These are phyloP conservation scores for Geotrichum cucujoidarum DNA, from an alignment of 1,139 yeast species.

Conservation along the genomic window DNA sequence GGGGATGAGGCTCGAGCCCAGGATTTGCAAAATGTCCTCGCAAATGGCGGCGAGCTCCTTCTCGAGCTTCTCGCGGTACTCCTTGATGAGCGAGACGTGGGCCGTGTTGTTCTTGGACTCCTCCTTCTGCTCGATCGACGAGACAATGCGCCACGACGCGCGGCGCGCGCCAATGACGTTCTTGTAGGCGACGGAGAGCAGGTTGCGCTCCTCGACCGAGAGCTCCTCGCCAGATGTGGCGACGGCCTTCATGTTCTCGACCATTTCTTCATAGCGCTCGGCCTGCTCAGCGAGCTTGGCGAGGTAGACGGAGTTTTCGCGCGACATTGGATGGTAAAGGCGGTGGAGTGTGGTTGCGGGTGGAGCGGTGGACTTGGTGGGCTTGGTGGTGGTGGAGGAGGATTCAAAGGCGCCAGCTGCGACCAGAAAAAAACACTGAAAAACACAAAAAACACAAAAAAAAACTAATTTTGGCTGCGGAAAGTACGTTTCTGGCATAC, in stretches of 20 bases:
- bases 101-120: slow-evolving; percentile 86
- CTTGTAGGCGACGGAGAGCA: slow-evolving; percentile 95
- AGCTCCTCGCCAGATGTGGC: slow-evolving; percentile 94
- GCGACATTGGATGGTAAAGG: slow-evolving; percentile 37
- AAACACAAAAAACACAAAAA: too few relatives aligned
- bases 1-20: slow-evolving; percentile 85
- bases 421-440: too few relatives aligned
- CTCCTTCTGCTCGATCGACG: slow-evolving; percentile 97
- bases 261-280: slow-evolving; percentile 99
- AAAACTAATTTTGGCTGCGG: too few relatives aligned
- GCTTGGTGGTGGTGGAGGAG: too few relatives aligned
- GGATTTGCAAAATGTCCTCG: slow-evolving; percentile 84
- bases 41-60: slow-evolving; percentile 90
- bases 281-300: slow-evolving; percentile 99
- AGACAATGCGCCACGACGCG: slow-evolving; percentile 99
- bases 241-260: slow-evolving; percentile 95
- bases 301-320: slow-evolving; percentile 97
- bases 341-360: too few relatives aligned
- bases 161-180: slow-evolving; percentile 98
- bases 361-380: too few relatives aligned
- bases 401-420: too few relatives aligned
- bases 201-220: slow-evolving; percentile 96
- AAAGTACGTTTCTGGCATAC: too few relatives aligned
- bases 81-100: slow-evolving; percentile 87
- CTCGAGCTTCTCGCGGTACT: slow-evolving; percentile 94